Conservation (phyloP, 1,284 basidiomycete genomes). For the Microbotryum intermedium region DNA sequence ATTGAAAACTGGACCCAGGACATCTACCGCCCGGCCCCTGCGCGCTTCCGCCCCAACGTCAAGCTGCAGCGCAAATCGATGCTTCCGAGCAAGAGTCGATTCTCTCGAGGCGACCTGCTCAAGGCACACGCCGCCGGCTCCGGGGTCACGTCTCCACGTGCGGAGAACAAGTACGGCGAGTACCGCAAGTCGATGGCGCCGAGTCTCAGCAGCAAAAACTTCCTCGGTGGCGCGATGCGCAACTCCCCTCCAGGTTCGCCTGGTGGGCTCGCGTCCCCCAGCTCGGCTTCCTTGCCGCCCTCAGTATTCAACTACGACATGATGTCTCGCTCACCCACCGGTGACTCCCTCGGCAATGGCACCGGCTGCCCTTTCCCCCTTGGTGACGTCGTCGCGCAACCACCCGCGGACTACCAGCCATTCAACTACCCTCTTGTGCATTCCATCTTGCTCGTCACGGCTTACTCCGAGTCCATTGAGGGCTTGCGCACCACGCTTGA, state of each 20-base stretch:
- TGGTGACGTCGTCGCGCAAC: constrained; percentile 80
- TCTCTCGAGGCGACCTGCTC: constrained; percentile 54
- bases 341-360: constrained; percentile 7
- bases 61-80: constrained; percentile 52
- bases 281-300: constrained; percentile 61
- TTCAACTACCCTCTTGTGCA: constrained; percentile 94
- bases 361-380: constrained; percentile 77
- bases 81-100: constrained; percentile 73
- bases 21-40: constrained; percentile 90
- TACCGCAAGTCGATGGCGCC: constrained; percentile 9
- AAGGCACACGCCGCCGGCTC: constrained; percentile 5
- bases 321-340: constrained; percentile 9
- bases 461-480: constrained; percentile 94
- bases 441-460: constrained; percentile 92
- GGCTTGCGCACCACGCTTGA: constrained; percentile 95
- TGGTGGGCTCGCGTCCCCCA: constrained; percentile 59
- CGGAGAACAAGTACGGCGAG: constrained; percentile 11
- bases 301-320: constrained; percentile 14
- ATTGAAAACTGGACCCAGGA: constrained; percentile 96
- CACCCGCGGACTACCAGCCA: constrained; percentile 80
- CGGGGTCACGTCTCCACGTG: background rate
- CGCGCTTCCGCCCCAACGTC: constrained; percentile 82
- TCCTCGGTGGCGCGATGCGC: constrained; percentile 34
- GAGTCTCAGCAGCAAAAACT: constrained; percentile 18
- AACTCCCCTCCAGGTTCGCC: constrained; percentile 67